Base-by-base conservation (phyloP, 2,329 filamentous ascomycete species). In the Aspergillus transmontanensis region DNA sequence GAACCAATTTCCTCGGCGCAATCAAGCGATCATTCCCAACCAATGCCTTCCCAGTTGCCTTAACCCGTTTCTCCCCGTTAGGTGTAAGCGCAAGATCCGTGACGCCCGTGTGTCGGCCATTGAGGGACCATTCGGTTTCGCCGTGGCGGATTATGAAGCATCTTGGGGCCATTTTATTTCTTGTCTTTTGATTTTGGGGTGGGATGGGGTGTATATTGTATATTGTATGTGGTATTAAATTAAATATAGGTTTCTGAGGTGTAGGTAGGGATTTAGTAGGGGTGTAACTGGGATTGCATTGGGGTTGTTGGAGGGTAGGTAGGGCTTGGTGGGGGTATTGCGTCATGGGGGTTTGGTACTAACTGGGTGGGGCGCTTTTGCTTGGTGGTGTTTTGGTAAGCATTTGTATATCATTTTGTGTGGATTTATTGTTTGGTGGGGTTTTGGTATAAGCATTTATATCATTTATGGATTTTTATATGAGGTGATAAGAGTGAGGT, bases 71-170 rank as follows among this genome's bases (percentile, higher is more conserved):
- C 82, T 93, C 91, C 58, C 94, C 94, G 74, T 92, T 90, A 57
- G 84, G 80, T 0, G 94, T 97, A 43, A 97, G 83, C 1, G 93
- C 89, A 4, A 98, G 91, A 73, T 98, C 94, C n/a, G 91, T 91
- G 32, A 83, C 85, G 58, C 93, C 91, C 0, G 94, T 98, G 79
- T 97, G 92, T 58, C 88, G 86, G 61, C 93, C 94, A 69, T 90
- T 90, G 55, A 96, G 87, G 6, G 92, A 96, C 94, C 94, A 98
- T 82, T 96, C 93, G 4, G 94, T 98, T 82, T 97, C 93, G 79
- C 94, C 94, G 75, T 97, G 94, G 71, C 94, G 92, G 76, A 93
- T 81, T 69, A 95, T 87, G 82, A 94, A 94, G 75, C 92, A 89
- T 59, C 91, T 86, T 2, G 92, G 91, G 2, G 89, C 87, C 79